These are phyloP conservation scores for Trichoderma hamatum DNA, from an alignment of 2,329 filamentous ascomycete species.

Conservation along the genomic window DNA sequence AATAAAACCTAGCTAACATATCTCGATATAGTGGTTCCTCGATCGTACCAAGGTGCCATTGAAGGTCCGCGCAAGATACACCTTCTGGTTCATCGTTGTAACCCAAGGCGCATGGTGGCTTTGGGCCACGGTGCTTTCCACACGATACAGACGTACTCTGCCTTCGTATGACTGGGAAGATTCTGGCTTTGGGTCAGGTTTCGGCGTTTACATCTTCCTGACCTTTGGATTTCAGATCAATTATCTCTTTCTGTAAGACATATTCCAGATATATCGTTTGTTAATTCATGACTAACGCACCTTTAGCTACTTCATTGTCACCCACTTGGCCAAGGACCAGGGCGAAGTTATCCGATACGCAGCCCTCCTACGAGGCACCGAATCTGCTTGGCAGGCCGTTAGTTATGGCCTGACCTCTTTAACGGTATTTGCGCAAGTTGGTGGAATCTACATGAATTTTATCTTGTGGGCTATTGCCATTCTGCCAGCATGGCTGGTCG, in stretches of 20 bases:
- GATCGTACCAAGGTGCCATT: slow-evolving; percentile 60
- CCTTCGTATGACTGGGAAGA: slow-evolving; percentile 69
- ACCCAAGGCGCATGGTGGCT: slow-evolving; percentile 72
- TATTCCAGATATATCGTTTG: background rate
- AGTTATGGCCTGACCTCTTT: slow-evolving; percentile 70
- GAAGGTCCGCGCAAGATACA: slow-evolving; percentile 54
- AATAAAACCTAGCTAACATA: background rate
- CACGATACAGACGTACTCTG: slow-evolving; percentile 57
- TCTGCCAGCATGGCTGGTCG: slow-evolving; percentile 67
- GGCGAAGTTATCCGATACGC: slow-evolving; percentile 69
- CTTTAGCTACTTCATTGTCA: slow-evolving; percentile 67
- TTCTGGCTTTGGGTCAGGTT: slow-evolving; percentile 65
- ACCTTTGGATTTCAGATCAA: slow-evolving; percentile 71
- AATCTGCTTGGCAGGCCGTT: slow-evolving; percentile 73
- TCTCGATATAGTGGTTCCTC: slow-evolving; percentile 51
- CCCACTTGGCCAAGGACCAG: slow-evolving; percentile 63
- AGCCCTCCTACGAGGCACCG: slow-evolving; percentile 68
- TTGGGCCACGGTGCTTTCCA: slow-evolving; percentile 69
- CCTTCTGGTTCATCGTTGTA: slow-evolving; percentile 57
- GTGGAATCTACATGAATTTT: slow-evolving; percentile 72
- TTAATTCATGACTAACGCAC: background rate
- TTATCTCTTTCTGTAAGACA: slow-evolving; percentile 66
- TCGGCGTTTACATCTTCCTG: slow-evolving; percentile 69
- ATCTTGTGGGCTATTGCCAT: slow-evolving; percentile 67
- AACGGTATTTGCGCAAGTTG: slow-evolving; percentile 64